Evolutionary conservation across 2,329 filamentous ascomycete species (phyloP).

Genomic region (Sclerotiophoma versabilis): DNA sequence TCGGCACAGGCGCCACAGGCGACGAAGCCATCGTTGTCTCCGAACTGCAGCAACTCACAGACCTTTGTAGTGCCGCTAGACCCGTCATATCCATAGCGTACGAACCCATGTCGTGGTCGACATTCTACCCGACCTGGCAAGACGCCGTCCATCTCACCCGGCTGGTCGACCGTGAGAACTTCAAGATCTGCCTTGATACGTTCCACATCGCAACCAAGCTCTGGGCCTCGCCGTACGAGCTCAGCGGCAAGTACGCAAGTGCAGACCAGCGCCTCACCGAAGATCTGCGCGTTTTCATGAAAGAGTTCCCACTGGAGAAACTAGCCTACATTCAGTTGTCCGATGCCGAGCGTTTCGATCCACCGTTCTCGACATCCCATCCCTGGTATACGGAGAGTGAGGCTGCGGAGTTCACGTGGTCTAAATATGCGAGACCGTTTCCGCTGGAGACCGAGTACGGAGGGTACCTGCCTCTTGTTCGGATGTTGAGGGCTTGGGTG

Average conservation of each 20-base stretch:
- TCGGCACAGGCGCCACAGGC: constrained; percentile 23
- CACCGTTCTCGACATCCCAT: background rate
- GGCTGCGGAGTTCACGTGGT: constrained; percentile 19
- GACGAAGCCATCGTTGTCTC: constrained; percentile 57
- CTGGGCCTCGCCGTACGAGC: constrained; percentile 19
- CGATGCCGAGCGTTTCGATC: background rate
- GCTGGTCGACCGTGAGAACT: constrained; percentile 70
- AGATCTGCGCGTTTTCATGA: background rate
- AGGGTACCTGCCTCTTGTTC: constrained; percentile 16
- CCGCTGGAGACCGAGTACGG: constrained; percentile 15
- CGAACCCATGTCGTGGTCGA: constrained; percentile 75
- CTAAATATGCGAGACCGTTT: constrained; percentile 18
- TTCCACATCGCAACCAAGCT: constrained; percentile 66
- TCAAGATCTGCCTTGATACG: constrained; percentile 76
- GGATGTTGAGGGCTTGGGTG: constrained; percentile 12
- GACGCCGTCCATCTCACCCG: constrained; percentile 69
- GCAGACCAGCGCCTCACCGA: background rate
- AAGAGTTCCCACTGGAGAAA: background rate
- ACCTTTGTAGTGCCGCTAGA: constrained; percentile 63
- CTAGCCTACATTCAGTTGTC: background rate
- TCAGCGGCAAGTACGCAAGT: constrained; percentile 13
- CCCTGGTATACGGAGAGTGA: constrained; percentile 15
- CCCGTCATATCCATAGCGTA: constrained; percentile 71
- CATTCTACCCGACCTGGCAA: constrained; percentile 72
- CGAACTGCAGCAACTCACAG: constrained; percentile 69